Base-by-base conservation (phyloP, 305 asterid species). In the Euphrasia arctica region DNA sequence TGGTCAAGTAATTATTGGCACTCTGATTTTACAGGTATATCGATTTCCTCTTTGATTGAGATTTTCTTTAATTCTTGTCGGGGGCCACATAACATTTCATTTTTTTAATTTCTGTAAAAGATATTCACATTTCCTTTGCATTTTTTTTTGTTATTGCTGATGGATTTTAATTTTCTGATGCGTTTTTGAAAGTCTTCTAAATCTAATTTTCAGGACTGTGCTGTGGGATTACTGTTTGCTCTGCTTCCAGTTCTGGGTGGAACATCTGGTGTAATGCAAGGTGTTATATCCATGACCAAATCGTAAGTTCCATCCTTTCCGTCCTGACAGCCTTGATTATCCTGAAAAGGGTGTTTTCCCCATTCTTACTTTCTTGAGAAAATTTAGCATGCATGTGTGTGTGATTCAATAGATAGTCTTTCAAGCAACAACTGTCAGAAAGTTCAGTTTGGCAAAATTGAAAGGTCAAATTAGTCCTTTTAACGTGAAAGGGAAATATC, bases 191-290 rank as follows among this genome's bases (percentile, higher is more conserved):
- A 68, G 48, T 54, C 59, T 64, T 25, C 54, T 63, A 15, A 63
- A 64, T 51, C 43, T 41, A 56, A 61, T 57, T 77, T 71, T 72
- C 86, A 94, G 99, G 99, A 94, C 68, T 94, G 99, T 82, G 99
- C 99, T 56, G 97, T 94, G 74, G 99, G 99, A 63, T 80, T 94
- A 83, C 79, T 94, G 65, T 94, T 94, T 73, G 97, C 99, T 45
- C 78, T 94, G 76, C 97, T 94, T 75, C 99, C 99, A 56, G 95
- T 94, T 61, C 86, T 94, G 65, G 99, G 99, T 72, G 99, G 99
- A 74, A 93, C 92, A 67, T 86, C 95, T 12, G 97, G 96, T 76
- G 83, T 93, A 74, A 77, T 93, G 77, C 96, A 93, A 70, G 99
- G 99, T 64, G 81, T 86, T 14, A 77, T 90, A 63, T 93, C 99